A percentile compares a stretch with the other conserved stretches of the same genome.
Evolutionary conservation across 148 eudicot genomes (phyloP).

Genomic region (Polygonum maritimum): DNA sequence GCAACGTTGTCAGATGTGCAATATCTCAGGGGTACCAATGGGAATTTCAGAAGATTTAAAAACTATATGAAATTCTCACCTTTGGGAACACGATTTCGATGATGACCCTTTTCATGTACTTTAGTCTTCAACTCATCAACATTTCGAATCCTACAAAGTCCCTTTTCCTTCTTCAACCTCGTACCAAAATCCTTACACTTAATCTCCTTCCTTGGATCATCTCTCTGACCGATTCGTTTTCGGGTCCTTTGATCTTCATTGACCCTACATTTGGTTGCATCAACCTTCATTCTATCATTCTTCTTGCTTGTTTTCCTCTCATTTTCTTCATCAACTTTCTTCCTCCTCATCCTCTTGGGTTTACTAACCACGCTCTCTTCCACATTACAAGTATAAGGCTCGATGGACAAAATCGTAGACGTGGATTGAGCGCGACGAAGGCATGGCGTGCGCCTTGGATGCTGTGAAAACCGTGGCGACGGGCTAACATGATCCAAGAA

Average conservation of each 20-base stretch:
- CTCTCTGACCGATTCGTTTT: neutral
- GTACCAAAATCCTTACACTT: neutral
- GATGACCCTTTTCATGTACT: neutral
- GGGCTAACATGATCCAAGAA: conserved; percentile 8
- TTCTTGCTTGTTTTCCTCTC: neutral
- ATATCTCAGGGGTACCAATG: too few relatives aligned
- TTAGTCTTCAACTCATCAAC: neutral
- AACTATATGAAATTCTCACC: neutral
- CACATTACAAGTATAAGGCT: neutral
- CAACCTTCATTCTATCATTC: neutral
- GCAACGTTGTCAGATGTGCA: too few relatives aligned
- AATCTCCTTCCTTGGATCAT: conserved; percentile 3
- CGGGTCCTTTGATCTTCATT: neutral
- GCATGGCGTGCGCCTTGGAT: neutral
- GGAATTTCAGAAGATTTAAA: too few relatives aligned
- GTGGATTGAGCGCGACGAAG: neutral
- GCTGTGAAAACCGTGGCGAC: neutral
- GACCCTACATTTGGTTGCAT: neutral
- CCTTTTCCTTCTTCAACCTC: neutral
- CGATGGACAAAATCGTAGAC: neutral
- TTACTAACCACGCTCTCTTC: neutral
- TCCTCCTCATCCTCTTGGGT: neutral
- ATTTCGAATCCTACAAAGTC: neutral
- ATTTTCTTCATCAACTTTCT: neutral
- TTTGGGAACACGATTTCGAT: neutral